phyloP scores from a whole-genome alignment of 345 rosid genomes.

The Acer campestre region DNA sequence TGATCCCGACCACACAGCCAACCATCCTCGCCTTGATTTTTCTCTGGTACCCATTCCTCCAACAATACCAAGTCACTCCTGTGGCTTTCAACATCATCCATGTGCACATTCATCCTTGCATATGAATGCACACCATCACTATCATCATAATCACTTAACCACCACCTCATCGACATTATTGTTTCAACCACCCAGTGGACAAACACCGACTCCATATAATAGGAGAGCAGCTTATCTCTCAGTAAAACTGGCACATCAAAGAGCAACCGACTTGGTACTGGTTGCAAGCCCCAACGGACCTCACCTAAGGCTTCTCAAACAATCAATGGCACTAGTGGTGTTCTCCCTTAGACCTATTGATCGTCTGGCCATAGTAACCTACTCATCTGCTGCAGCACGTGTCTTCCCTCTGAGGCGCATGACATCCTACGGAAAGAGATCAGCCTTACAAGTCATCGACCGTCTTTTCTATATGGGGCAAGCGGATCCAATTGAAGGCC shows the following conservation, averaged over 20 bases:
- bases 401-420: slow-evolving; percentile 82
- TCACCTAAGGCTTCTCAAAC: slow-evolving; percentile 77
- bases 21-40: slow-evolving; percentile 57
- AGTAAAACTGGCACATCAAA: slow-evolving; percentile 57
- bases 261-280: slow-evolving; percentile 67
- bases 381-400: slow-evolving; percentile 76
- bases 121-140: slow-evolving; percentile 25
- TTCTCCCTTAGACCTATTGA: slow-evolving; percentile 74
- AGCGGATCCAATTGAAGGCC: slow-evolving; percentile 77
- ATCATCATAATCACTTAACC: slow-evolving; percentile 33
- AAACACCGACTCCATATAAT: slow-evolving; percentile 25
- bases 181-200: slow-evolving; percentile 30
- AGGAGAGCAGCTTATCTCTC: slow-evolving; percentile 61
- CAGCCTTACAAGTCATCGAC: slow-evolving; percentile 77
- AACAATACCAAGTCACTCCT: slow-evolving; percentile 33
- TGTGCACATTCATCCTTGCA: slow-evolving; percentile 34
- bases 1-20: slow-evolving; percentile 48
- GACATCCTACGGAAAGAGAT: slow-evolving; percentile 77
- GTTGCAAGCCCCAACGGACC: slow-evolving; percentile 83
- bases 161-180: slow-evolving; percentile 37
- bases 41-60: slow-evolving; percentile 50
- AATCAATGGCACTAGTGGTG: slow-evolving; percentile 76
- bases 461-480: slow-evolving; percentile 81
- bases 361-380: slow-evolving; percentile 80
- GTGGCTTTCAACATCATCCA: slow-evolving; percentile 37